A percentile compares a stretch with the other conserved stretches of the same genome.
phyloP scores from a whole-genome alignment of 2,329 filamentous ascomycete genomes.

The Penicillium occitanis region DNA sequence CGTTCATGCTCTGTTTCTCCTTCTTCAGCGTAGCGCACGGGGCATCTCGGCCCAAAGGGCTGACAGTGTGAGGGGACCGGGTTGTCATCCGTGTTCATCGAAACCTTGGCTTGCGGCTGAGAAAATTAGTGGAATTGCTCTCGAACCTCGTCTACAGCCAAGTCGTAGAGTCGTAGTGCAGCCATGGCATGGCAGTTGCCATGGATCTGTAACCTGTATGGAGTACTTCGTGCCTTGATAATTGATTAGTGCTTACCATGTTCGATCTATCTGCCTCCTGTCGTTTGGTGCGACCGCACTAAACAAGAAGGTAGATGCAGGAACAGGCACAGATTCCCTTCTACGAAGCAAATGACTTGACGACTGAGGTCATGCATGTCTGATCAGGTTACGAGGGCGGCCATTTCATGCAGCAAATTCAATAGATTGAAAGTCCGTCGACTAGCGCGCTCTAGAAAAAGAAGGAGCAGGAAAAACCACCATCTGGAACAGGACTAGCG shows the following conservation, averaged over 20 bases:
- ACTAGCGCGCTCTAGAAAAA: neutral
- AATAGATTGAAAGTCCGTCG: slow-evolving; percentile 14
- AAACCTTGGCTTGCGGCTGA: slow-evolving; percentile 9
- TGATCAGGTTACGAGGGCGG: no score
- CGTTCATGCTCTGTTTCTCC: neutral
- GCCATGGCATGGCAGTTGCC: neutral
- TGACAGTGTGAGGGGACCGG: neutral
- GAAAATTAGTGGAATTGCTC: slow-evolving; percentile 5
- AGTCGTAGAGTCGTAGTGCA: neutral
- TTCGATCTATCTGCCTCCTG: neutral
- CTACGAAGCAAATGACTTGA: neutral
- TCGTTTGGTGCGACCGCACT: neutral
- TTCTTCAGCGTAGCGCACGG: slow-evolving; percentile 9
- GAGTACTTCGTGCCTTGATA: neutral
- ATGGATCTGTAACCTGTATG: neutral
- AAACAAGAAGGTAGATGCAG: neutral
- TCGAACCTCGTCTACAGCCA: neutral
- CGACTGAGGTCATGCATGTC: no score
- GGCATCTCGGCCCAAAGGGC: neutral
- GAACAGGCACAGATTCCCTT: neutral
- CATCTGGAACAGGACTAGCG: neutral
- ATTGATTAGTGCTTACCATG: neutral
- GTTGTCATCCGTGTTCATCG: neutral
- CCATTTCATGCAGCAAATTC: slow-evolving; percentile 12
- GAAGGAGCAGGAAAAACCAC: neutral